phyloP scores from a whole-genome alignment of 116 monocot species.

The Trichopus zeylanicus region DNA sequence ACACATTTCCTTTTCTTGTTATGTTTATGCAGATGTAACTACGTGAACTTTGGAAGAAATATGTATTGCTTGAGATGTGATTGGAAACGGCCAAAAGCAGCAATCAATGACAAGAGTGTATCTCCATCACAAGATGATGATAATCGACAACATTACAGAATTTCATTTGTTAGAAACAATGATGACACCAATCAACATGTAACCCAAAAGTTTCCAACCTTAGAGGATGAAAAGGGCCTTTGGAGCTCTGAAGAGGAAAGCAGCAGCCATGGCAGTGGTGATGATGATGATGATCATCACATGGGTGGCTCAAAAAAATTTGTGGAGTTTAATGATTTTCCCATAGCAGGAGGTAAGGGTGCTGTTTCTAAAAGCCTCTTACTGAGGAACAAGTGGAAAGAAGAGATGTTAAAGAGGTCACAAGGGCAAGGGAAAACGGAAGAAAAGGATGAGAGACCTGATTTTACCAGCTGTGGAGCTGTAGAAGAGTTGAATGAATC shows the following conservation, averaged over 20 bases:
- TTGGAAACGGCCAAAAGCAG: constrained; percentile 75
- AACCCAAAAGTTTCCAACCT: constrained; percentile 2
- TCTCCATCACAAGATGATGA: neutral
- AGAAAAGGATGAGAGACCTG: neutral
- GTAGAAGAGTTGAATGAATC: constrained; percentile 20
- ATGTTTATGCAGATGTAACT: constrained; percentile 58
- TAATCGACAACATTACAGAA: constrained; percentile 2
- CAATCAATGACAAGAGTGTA: constrained; percentile 8
- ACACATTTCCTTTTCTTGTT: too few species aligned
- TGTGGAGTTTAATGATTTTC: constrained; percentile 38
- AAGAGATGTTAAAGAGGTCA: constrained; percentile 25
- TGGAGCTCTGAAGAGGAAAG: constrained; percentile 30
- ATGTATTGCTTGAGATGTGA: constrained; percentile 65
- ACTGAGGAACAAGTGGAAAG: constrained; percentile 45
- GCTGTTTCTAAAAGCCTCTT: constrained; percentile 28
- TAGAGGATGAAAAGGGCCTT: constrained; percentile 21
- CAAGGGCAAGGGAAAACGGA: neutral
- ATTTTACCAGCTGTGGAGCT: neutral
- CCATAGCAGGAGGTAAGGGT: constrained; percentile 53
- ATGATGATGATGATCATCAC: neutral
- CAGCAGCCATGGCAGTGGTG: too few species aligned
- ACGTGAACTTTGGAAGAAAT: constrained; percentile 77
- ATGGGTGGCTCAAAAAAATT: neutral
- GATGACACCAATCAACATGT: neutral
- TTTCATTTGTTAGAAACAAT: constrained; percentile 37